Evolutionary conservation across 2,329 filamentous ascomycete genomes (phyloP).

Genomic region (Thielaviopsis musarum): DNA sequence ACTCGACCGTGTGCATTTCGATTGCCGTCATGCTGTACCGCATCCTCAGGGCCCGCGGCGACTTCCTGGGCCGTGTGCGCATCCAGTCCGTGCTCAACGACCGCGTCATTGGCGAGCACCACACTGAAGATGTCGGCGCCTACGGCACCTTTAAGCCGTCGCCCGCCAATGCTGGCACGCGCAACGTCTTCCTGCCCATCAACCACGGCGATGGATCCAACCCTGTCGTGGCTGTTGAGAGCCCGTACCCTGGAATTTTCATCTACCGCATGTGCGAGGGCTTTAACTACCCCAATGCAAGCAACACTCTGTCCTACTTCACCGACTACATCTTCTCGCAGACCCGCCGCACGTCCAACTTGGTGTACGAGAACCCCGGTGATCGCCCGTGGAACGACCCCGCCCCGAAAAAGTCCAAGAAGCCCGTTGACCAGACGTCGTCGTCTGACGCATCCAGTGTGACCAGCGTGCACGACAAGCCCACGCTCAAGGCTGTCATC

Average conservation of each 20-base stretch:
- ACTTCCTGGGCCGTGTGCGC: slow-evolving; percentile 62
- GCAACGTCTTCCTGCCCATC: slow-evolving; percentile 76
- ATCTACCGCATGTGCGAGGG: slow-evolving; percentile 91
- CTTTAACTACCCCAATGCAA: slow-evolving; percentile 91
- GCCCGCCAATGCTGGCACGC: slow-evolving; percentile 23
- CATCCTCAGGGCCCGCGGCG: slow-evolving; percentile 59
- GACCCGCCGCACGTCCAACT: slow-evolving; percentile 60
- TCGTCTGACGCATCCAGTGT: slow-evolving; percentile 10
- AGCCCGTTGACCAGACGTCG: slow-evolving; percentile 17
- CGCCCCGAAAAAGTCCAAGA: slow-evolving; percentile 44
- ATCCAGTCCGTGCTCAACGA: slow-evolving; percentile 75
- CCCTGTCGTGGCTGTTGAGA: slow-evolving; percentile 60
- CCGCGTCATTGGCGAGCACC: slow-evolving; percentile 48
- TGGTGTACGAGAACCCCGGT: slow-evolving; percentile 45
- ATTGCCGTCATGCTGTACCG: slow-evolving; percentile 59
- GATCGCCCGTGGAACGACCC: slow-evolving; percentile 95
- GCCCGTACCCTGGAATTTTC: slow-evolving; percentile 81
- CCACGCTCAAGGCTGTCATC: slow-evolving; percentile 74
- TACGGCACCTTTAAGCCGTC: slow-evolving; percentile 39
- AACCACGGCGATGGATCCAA: slow-evolving; percentile 84
- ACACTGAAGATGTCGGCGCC: slow-evolving; percentile 27
- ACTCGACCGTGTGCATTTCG: slow-evolving; percentile 58
- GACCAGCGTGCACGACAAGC: slow-evolving; percentile 30
- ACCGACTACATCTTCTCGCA: slow-evolving; percentile 48
- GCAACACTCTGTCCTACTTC: slow-evolving; percentile 70